These are phyloP conservation scores for Apophysomyces ossiformis DNA, from an alignment of 371 early-diverging fungal genomes.

Conservation along the genomic window DNA sequence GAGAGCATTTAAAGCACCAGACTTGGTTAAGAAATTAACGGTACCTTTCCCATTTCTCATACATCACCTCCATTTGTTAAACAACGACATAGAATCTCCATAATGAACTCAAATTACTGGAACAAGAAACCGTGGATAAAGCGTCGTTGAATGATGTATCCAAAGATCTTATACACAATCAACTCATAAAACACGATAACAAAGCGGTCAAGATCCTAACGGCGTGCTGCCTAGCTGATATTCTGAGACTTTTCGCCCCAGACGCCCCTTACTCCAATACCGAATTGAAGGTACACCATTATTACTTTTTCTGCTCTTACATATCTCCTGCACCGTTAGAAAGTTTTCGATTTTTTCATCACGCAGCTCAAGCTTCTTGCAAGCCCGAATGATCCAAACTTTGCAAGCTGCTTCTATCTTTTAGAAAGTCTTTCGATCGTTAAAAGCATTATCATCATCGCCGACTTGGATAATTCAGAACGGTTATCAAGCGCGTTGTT, in stretches of 20 bases:
- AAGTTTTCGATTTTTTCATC: conserved; percentile 81
- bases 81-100: conserved; percentile 30
- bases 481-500: conserved; percentile 32
- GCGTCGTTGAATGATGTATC: conserved; percentile 66
- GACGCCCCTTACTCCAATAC: conserved; percentile 83
- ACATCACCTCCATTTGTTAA: neutral
- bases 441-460: conserved; percentile 79
- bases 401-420: conserved; percentile 76
- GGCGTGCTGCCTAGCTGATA: conserved; percentile 91
- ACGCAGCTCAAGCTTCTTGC: conserved; percentile 70
- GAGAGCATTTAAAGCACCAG: conserved; percentile 21
- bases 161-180: conserved; percentile 68
- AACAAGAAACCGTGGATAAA: conserved; percentile 38
- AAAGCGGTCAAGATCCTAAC: conserved; percentile 76
- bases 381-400: conserved; percentile 63
- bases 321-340: conserved; percentile 38
- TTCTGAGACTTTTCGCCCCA: conserved; percentile 91
- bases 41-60: neutral
- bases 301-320: neutral
- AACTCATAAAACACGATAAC: conserved; percentile 79
- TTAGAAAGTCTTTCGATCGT: conserved; percentile 87
- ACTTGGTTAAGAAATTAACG: conserved; percentile 21
- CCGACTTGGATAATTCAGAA: conserved; percentile 39
- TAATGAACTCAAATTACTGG: conserved; percentile 31
- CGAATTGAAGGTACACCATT: conserved; percentile 68